A percentile compares a stretch with the other conserved stretches of the same genome.
Conservation (phyloP, 2,329 filamentous ascomycete genomes). For the Fusarium continuum region DNA sequence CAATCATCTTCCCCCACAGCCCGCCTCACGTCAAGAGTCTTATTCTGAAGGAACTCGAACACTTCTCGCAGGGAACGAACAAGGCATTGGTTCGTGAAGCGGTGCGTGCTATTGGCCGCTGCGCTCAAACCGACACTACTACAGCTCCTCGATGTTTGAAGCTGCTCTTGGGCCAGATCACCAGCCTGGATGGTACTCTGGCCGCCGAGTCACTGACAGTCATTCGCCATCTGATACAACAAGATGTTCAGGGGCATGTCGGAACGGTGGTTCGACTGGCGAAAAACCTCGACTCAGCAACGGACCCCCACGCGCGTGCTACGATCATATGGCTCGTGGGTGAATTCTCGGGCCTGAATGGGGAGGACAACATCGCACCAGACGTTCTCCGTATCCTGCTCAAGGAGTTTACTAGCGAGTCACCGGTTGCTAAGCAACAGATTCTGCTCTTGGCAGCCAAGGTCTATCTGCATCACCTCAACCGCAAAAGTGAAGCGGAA, state of each 20-base stretch:
- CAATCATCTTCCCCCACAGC: constrained; percentile 88
- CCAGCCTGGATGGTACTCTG: constrained; percentile 84
- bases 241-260: constrained; percentile 81
- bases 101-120: constrained; percentile 91
- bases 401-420: constrained; percentile 84
- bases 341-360: constrained; percentile 84
- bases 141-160: constrained; percentile 83
- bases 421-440: constrained; percentile 87
- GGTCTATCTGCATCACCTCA: constrained; percentile 90
- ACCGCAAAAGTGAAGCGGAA: constrained; percentile 62
- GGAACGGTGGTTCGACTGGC: constrained; percentile 89
- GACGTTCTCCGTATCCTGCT: constrained; percentile 90
- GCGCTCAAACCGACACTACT: constrained; percentile 78
- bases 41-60: constrained; percentile 90
- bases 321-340: constrained; percentile 98
- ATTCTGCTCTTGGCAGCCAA: constrained; percentile 95
- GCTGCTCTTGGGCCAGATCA: constrained; percentile 86
- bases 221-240: constrained; percentile 93
- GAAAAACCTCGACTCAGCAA: constrained; percentile 88
- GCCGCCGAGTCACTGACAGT: constrained; percentile 95
- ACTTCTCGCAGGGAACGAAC: constrained; percentile 82
- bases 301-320: constrained; percentile 86
- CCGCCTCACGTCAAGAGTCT: constrained; percentile 80
- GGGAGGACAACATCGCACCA: constrained; percentile 88
- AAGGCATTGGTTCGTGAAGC: constrained; percentile 85